Base-by-base conservation (phyloP, 306 rosid species). In the Abrus precatorius region DNA sequence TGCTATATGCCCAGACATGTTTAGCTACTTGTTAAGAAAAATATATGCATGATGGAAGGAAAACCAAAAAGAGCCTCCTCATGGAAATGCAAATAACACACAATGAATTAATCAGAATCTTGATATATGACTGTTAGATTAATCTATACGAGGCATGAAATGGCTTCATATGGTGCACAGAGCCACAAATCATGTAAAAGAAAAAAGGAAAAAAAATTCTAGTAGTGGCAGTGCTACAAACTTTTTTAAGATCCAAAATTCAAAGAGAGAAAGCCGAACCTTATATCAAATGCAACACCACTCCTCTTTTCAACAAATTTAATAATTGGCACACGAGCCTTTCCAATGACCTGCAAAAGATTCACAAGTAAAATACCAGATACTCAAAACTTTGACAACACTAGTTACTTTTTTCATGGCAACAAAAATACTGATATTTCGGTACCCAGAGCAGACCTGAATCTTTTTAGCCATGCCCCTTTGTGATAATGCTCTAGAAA, bases 281-380 rank as follows among this genome's bases (percentile, higher is more conserved):
- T 95, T 82, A 95, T 78, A 84, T 95, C 99, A 84, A 95, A 95
- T 67, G 97, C 81, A 86, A 91, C 62, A 68, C 91, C 90, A 86
- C 98, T 95, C 78, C 11, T 88, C 88, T 86, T 93, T 76, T 95
- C 98, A 4, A 91, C 83, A 84, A 95, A 95, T 83, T 95, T 95
- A 81, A 95, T 87, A 86, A 95, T 93, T 9, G 99, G 99, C 77
- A 95, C 93, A 40, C 98, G 97, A 67, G 99, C 99, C 90, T 89
- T 95, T 77, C 90, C 98, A 80, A 93, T 93, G 72, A 95, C 98
- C 99, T 95, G 86, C 27, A 47, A 13, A 79, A 74, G 75, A 79
- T 70, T 49, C 41, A 79, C 9, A 49, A 64, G 64, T 34, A 85
- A 82, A 76, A 70, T 29, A 67, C 50, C 36, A 76, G 69, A 66